Evolutionary conservation across 345 rosid species (phyloP), one percentile per base, ranked within the genome.

Genomic region (Aurinia saxatilis): DNA sequence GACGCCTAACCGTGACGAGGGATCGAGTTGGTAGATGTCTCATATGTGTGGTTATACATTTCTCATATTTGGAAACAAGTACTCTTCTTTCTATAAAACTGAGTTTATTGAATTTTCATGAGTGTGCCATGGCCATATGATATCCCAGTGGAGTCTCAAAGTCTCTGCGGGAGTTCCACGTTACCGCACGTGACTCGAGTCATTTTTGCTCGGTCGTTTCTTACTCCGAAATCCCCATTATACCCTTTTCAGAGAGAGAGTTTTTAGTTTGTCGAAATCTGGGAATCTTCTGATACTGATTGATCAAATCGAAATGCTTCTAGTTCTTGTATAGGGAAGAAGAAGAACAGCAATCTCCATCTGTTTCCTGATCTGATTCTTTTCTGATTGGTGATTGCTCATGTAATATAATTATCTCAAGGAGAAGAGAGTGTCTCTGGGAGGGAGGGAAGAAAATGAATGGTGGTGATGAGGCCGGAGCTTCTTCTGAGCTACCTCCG

Each of bases 271-370:
- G 71, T 67, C 35, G 57, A 67, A 67, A 57, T 57, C 65, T 48
- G 71, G 50, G 71, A 56, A 66, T 57, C 71, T 56, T 66, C 14
- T 56, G 55, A 66, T n/a, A 55, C 70, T 66, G 65, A 67, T 67
- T 67, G 65, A 57, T 67, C 65, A n/a, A n/a, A n/a, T n/a, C n/a
- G 63, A 57, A 57, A 57, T 48, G 41, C 59, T 21, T 21, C 25
- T 21, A 4, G n/a, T 49, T 58, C 58, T 56, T 56, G 39, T 42
- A 10, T 52, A 34, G 38, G 3, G 36, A 50, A 27, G 31, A 27
- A 6, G 60, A 65, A 52, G 25, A 21, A 21, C 4, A 4, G 25
- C 2, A 21, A 34, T 14, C 29, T 30, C 60, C 15, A 66, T 57
- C 47, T n/a, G 31, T 8, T 41, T 64, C 35, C 15, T 52, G 55